These are phyloP conservation scores for Peronospora tabacina DNA, from an alignment of 352 stramenopile species.

Conservation along the genomic window DNA sequence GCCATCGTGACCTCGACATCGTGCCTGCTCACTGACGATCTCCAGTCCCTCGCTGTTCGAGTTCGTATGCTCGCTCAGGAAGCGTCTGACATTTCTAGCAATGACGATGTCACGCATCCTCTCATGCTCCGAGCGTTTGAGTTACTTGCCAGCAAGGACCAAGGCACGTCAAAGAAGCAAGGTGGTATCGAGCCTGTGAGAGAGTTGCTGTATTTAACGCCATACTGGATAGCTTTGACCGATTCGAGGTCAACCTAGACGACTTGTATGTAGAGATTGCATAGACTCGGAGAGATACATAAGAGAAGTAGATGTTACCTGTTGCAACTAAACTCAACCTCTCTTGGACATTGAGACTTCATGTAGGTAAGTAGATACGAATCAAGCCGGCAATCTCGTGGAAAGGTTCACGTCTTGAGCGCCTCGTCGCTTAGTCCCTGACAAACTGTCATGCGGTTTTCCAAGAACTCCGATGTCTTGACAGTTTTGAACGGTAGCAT, in stretches of 20 bases:
- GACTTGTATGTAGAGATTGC: background rate
- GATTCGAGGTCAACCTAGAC: constrained; percentile 9
- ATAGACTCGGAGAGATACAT: background rate
- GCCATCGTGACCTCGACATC: constrained; percentile 27
- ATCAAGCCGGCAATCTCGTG: background rate
- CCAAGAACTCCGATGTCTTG: background rate
- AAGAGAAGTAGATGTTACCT: no score
- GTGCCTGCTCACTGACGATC: constrained; percentile 9
- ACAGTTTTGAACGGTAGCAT: no score
- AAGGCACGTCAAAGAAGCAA: background rate
- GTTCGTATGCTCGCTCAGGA: constrained; percentile 25
- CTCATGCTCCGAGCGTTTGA: constrained; percentile 34
- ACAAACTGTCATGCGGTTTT: background rate
- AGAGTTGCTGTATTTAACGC: constrained; percentile 44
- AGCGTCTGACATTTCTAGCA: constrained; percentile 9
- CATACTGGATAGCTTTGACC: constrained; percentile 31
- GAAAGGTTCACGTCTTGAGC: background rate
- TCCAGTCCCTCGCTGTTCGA: constrained; percentile 17
- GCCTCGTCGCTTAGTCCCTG: background rate
- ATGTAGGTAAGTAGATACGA: no score
- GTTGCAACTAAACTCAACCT: no score
- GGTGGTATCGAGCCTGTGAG: constrained; percentile 5
- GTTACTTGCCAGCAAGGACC: constrained; percentile 14
- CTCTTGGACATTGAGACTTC: no score
- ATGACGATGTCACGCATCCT: constrained; percentile 29